phyloP scores from a whole-genome alignment of 805 yeast genomes.

The Kazachstania psychrophila region DNA sequence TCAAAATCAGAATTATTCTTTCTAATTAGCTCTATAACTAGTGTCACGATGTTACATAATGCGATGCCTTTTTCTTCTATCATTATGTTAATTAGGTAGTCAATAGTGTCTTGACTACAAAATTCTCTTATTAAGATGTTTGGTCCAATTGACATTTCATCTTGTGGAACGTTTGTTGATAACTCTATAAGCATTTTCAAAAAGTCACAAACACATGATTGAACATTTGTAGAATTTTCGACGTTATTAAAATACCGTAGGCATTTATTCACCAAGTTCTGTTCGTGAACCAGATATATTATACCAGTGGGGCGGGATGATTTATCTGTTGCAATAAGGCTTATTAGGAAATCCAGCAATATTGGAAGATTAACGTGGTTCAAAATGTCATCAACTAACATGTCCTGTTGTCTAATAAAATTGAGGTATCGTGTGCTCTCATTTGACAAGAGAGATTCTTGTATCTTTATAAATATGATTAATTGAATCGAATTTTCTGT shows the following conservation, averaged over 20 bases:
- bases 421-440: constrained; percentile 39
- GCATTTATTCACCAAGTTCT: constrained; percentile 59
- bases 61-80: constrained; percentile 64
- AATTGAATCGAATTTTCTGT: constrained; percentile 67
- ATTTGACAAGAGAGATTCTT: constrained; percentile 77
- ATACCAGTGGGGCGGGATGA: constrained; percentile 84
- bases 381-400: constrained; percentile 52
- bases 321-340: constrained; percentile 87
- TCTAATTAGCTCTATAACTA: constrained; percentile 85
- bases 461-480: constrained; percentile 77
- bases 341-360: constrained; percentile 80
- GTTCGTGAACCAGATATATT: constrained; percentile 66
- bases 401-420: constrained; percentile 39
- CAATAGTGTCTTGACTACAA: constrained; percentile 57
- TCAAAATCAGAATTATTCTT: constrained; percentile 96
- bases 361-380: constrained; percentile 82
- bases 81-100: constrained; percentile 61
- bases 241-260: constrained; percentile 57
- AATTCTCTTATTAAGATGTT: constrained; percentile 81
- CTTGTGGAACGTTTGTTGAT: constrained; percentile 83
- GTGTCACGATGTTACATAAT: constrained; percentile 81
- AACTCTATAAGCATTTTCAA: constrained; percentile 86
- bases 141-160: constrained; percentile 81
- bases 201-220: constrained; percentile 90
- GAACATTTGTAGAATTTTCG: constrained; percentile 50